Evolutionary conservation across 2,329 filamentous ascomycete genomes (phyloP), one percentile per base, ranked within the genome.

Genomic region (Fusarium oxysporum): DNA sequence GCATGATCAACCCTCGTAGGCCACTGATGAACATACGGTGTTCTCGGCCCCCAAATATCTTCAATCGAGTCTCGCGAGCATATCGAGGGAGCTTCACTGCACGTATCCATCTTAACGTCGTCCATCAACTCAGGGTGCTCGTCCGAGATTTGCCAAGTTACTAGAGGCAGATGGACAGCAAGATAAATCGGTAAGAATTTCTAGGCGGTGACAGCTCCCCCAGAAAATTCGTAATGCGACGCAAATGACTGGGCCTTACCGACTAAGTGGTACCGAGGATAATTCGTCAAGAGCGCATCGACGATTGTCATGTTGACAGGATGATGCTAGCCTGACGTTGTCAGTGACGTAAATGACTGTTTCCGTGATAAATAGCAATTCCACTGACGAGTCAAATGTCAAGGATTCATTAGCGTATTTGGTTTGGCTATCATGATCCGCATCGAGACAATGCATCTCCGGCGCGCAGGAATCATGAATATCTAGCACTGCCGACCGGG

Each of bases 271-370:
- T 28, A 41, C 7, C 8, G 12, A 28, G 25, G 6, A 25, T 23
- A 19, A 14, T 33, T 21, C 5, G 25, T 17, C n/a, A 43, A 53
- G 3, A 51, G 21, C 4, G 21, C 56, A 51, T 37, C 28, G 44
- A 1, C 33, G 5, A 21, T 59, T 2, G 8, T 14, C 16, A 43
- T 43, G 30, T 28, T 23, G 25, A 30, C 21, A 19, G 23, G 35
- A 60, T 60, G 57, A 60, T 60, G 57, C 47, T 28, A 54, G 5
- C 8, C 32, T 60, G 37, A 60, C 57, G 57, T 59, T 51, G 16
- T 12, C 19, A 43, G 10, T 60, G 57, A 60, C 47, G 57, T 41
- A 60, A 33, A 43, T 21, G 37, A 41, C 19, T 5, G 8, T 41
- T 1, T n/a, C 1, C 25, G 6, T 14, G 14, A 17, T 33, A 54